Conservation (phyloP, 176 grass and related monocot genomes). For the Melocanna baccifera region DNA sequence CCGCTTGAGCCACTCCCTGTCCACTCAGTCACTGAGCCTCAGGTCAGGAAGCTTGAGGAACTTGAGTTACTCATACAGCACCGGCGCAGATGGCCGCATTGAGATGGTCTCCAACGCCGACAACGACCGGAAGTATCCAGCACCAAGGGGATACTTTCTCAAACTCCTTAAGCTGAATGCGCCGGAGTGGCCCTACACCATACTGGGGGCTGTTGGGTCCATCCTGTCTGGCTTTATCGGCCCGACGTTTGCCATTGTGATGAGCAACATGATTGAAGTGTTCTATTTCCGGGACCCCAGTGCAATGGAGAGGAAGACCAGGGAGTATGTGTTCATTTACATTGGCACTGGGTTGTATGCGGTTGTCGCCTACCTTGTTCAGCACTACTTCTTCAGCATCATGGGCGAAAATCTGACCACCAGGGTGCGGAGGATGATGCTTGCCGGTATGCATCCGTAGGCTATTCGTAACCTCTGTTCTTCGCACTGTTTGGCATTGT, state of each 20-base stretch:
- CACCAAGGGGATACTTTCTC: conserved; percentile 64
- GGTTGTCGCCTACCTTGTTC: conserved; percentile 61
- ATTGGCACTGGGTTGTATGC: conserved; percentile 73
- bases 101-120: conserved; percentile 83
- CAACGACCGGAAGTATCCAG: conserved; percentile 63
- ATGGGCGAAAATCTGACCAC: conserved; percentile 84
- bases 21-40: conserved; percentile 69
- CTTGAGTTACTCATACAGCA: conserved; percentile 75
- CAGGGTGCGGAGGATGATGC: conserved; percentile 79
- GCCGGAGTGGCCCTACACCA: conserved; percentile 74
- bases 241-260: conserved; percentile 75
- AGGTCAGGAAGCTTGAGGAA: conserved; percentile 79
- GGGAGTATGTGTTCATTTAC: conserved; percentile 74
- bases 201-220: conserved; percentile 63
- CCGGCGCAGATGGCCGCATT: conserved; percentile 64
- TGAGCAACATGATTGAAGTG: conserved; percentile 86
- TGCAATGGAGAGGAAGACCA: conserved; percentile 82
- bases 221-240: conserved; percentile 72
- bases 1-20: conserved; percentile 63
- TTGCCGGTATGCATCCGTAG: conserved; percentile 40
- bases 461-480: neutral
- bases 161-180: conserved; percentile 76
- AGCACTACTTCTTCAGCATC: conserved; percentile 92
- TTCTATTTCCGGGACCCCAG: conserved; percentile 69
- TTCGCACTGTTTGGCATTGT: neutral